Evolutionary conservation across 148 eudicot species (phyloP), one percentile per base, ranked within the genome.

Genomic region (Fagopyrum homotropicum): DNA sequence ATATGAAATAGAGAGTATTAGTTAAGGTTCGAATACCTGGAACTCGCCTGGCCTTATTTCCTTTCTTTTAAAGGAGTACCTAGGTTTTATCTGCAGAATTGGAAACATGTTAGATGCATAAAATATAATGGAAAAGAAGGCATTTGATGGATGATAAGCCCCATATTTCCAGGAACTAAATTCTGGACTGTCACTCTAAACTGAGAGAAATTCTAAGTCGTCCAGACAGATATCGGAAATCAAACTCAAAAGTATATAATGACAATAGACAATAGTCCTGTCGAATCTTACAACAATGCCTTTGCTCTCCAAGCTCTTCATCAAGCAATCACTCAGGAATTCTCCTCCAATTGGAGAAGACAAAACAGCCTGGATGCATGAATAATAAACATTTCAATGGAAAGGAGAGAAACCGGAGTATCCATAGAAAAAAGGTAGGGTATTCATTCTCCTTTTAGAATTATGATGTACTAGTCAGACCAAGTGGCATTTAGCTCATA

Each of bases 271-370:
- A 22, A 45, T 11, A 57, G 47, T 52, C 47, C 72, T 75, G 3
- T 73, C 46, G 77, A 5, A 69, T 82, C 97, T 88, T 82, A 95
- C 99, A 73, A 76, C 48, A 74, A 89, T 75, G 83, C 99, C 99
- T 89, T 95, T 95, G 81, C 93, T 87, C 82, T 95, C 99, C 90
- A 95, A 84, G 83, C 99, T 95, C 82, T 90, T 95, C 75, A 91
- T 86, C 85, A 95, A 86, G 86, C 99, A 92, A 85, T 95, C 97
- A 78, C 97, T 85, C 45, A 95, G 88, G 78, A 95, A 83, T 45
- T 92, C 98, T 80, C 98, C 98, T 40, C 98, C 98, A 75, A 94
- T 87, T 61, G 91, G 91, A 71, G 99, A 95, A 51, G 92, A 78
- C 63, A 85, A 78, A 54, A 95, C 93, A 79, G 92, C 97, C 99